Base-by-base conservation (phyloP, 1,139 yeast species). In the Nakaseomyces sp. region DNA sequence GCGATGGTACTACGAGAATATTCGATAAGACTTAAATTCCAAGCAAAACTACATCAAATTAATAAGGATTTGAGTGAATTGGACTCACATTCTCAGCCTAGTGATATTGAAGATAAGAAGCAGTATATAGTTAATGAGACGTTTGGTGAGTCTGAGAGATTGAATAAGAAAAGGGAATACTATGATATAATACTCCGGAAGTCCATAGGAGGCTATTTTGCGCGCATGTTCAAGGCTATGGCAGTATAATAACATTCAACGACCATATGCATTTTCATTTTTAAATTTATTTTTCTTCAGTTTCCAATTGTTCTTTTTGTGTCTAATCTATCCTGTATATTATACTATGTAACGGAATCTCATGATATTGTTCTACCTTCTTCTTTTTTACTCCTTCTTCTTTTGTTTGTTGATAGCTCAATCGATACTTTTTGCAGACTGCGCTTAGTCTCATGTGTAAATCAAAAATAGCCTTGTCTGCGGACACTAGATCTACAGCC, bases 1-100 rank as follows among this genome's bases (percentile, higher is more conserved):
- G 52, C 66, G 32, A 36, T 68, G 10, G 62, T 68, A 2, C 53
- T 71, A 15, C 61, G 78, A 51, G 76, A 73, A 49, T 61, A 64
- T 55, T 64, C 64, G 46, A 70, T 66, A 32, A 59, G 60, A 51
- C 49, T 57, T 39, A 61, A 64, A 43, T 32, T 47, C 8, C 22
- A 32, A 32, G 15, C 24, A 5, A 32, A 32, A 15, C 18, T 32
- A 5, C n/a, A 32, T 1, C 20, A 32, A 18, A 13, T 32, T 18
- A 32, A 5, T 4, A 32, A 19, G 13, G 36, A 32, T 12, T 4
- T 32, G 18, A 15, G 24, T 5, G 24, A 32, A 9, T n/a, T 32
- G 24, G 24, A 32, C 24, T 7, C 10, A 13, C 4, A 8, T n/a
- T 8, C 24, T 22, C 24, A 22, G 9, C 24, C 9, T 6, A 7